Evolutionary conservation across 2,329 filamentous ascomycete species (phyloP).

Genomic region (Zasmidium cellare): DNA sequence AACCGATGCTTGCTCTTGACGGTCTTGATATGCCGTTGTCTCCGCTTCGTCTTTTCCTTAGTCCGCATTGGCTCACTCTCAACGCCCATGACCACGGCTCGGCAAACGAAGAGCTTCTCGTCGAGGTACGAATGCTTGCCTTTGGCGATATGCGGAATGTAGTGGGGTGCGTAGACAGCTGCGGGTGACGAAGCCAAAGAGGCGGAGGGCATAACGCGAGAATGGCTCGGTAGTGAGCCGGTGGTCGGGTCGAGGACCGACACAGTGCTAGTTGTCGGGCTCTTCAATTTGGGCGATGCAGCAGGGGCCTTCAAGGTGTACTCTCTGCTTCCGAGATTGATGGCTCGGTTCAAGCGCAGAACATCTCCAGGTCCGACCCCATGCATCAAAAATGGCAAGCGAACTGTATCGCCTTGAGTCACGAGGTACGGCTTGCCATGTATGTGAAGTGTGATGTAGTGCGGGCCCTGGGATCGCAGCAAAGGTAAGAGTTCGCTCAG

Average conservation of each 20-base stretch:
- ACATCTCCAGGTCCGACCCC: slow-evolving; percentile 70
- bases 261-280: slow-evolving; percentile 24
- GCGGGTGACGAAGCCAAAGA: slow-evolving; percentile 27
- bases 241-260: slow-evolving; percentile 30
- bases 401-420: slow-evolving; percentile 55
- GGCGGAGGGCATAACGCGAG: slow-evolving; percentile 32
- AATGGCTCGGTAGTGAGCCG: slow-evolving; percentile 24
- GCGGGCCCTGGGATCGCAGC: slow-evolving; percentile 68
- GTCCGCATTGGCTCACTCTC: slow-evolving; percentile 67
- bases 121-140: slow-evolving; percentile 63
- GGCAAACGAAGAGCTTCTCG: slow-evolving; percentile 78
- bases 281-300: slow-evolving; percentile 44
- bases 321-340: slow-evolving; percentile 79
- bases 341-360: slow-evolving; percentile 83
- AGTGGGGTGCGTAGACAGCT: slow-evolving; percentile 33
- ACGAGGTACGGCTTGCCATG: slow-evolving; percentile 79
- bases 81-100: slow-evolving; percentile 78
- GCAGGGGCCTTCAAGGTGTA: slow-evolving; percentile 78
- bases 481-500: slow-evolving; percentile 67
- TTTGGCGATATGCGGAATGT: slow-evolving; percentile 41
- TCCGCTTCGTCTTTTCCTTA: slow-evolving; percentile 63
- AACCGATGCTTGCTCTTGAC: slow-evolving; percentile 89
- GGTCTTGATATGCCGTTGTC: slow-evolving; percentile 65
- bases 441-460: slow-evolving; percentile 80
- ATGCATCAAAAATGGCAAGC: slow-evolving; percentile 53